phyloP scores from a whole-genome alignment of 2,329 filamentous ascomycete genomes.

The Trichoderma arundinaceum region DNA sequence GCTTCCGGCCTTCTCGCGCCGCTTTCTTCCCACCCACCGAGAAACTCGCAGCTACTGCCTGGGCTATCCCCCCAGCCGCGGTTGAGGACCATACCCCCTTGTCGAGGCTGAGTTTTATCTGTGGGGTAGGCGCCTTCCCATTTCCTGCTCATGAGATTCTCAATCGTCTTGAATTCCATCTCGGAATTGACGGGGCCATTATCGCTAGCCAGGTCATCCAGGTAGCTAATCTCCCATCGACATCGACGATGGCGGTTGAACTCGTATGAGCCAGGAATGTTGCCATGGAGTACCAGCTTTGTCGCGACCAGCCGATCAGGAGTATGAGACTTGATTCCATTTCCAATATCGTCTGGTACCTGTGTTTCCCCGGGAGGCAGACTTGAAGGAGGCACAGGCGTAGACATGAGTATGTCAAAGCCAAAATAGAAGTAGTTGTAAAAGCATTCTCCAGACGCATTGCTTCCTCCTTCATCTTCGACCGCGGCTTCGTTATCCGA shows the following conservation, averaged over 20 bases:
- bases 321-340: slow-evolving; percentile 49
- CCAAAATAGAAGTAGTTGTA: slow-evolving; percentile 98
- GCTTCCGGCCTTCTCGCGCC: slow-evolving; percentile 59
- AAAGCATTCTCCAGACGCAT: slow-evolving; percentile 76
- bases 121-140: slow-evolving; percentile 72
- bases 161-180: slow-evolving; percentile 75
- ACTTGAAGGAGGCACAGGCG: slow-evolving; percentile 68
- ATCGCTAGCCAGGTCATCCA: slow-evolving; percentile 51
- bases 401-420: slow-evolving; percentile 91
- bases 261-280: slow-evolving; percentile 92
- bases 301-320: slow-evolving; percentile 79
- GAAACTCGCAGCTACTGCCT: slow-evolving; percentile 83
- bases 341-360: slow-evolving; percentile 37
- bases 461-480: slow-evolving; percentile 60
- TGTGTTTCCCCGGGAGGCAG: slow-evolving; percentile 54
- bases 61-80: slow-evolving; percentile 91
- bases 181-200: slow-evolving; percentile 70
- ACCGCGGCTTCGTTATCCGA: slow-evolving; percentile 63
- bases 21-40: slow-evolving; percentile 86
- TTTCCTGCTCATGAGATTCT: slow-evolving; percentile 67
- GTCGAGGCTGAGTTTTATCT: slow-evolving; percentile 55
- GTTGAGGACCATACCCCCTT: slow-evolving; percentile 85
- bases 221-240: slow-evolving; percentile 78
- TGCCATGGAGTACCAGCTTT: slow-evolving; percentile 92
- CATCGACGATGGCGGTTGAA: slow-evolving; percentile 94